Evolutionary conservation across 2,329 filamentous ascomycete genomes (phyloP), one percentile per base, ranked within the genome.

Genomic region (Colletotrichum sansevieriae): DNA sequence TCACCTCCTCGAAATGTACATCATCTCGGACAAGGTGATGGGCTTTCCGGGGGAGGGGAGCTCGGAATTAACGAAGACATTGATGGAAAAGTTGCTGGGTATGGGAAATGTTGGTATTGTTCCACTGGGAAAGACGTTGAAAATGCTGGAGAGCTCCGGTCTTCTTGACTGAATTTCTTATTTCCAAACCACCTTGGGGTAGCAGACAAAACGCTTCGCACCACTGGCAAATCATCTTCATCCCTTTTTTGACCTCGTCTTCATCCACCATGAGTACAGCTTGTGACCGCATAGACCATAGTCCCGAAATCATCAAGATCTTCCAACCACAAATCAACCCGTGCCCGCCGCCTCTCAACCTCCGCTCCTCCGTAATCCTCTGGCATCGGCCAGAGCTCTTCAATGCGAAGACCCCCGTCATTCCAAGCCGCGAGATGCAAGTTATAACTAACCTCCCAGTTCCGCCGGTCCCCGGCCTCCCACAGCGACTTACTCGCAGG

Each of bases 261-360:
- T 62, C 49, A 80, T 2, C 72, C 73, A 2, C 76, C 80, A 71
- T 86, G 82, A 0, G 83, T 85, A 56, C 78, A 82, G 49, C 78
- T 80, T 0, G 82, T 83, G 0, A 86, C 82, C 0, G 83, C 78
- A 70, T 84, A 87, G 1, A 88, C 57, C 83, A 86, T 84, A 20
- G 80, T 85, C 1, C 86, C 85, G 73, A 83, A 88, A 56, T 86
- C 85, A 71, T 88, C 86, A 1, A 85, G 74, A 15, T 75, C 73
- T 59, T 84, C 80, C 6, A 88, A 63, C 86, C 87, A 88, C 18
- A 72, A 74, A 33, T 85, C 83, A 1, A 86, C 79, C 52, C 83
- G 78, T 11, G 72, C 65, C 1, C 76, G 77, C 56, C 79, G 78
- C 20, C 75, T 69, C 0, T 69, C 54, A n/a, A 81, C 62, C 0